These are phyloP conservation scores for Penicillium sp. DNA, from an alignment of 2,329 filamentous ascomycete species.

Conservation along the genomic window DNA sequence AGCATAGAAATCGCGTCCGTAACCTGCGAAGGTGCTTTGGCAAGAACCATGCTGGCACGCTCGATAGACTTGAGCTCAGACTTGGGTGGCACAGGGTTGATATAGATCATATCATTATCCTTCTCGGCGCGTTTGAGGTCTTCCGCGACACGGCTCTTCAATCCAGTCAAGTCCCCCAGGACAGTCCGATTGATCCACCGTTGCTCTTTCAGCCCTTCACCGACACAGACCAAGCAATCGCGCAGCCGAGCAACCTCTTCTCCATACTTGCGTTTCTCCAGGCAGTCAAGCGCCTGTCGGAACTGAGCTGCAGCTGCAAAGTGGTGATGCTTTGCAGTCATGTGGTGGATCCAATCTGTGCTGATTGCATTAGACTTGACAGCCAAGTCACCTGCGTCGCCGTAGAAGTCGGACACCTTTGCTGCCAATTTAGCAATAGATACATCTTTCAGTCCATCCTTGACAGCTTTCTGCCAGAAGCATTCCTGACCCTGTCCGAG, in stretches of 20 bases:
- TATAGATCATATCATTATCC: conserved; percentile 94
- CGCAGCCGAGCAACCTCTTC: conserved; percentile 86
- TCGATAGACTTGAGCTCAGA: conserved; percentile 82
- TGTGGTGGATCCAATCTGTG: conserved; percentile 96
- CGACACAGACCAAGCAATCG: conserved; percentile 78
- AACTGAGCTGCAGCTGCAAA: conserved; percentile 96
- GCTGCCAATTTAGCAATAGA: conserved; percentile 89
- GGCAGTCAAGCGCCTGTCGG: conserved; percentile 79
- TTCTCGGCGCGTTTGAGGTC: conserved; percentile 90
- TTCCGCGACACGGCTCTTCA: conserved; percentile 80
- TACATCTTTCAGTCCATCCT: conserved; percentile 87
- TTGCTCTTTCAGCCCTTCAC: conserved; percentile 80
- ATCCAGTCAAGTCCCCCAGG: conserved; percentile 72
- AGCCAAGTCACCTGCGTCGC: conserved; percentile 75
- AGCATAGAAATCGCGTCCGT: conserved; percentile 75
- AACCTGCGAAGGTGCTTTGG: conserved; percentile 77
- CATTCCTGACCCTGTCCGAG: conserved; percentile 95
- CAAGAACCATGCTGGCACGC: conserved; percentile 80
- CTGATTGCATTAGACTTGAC: conserved; percentile 86
- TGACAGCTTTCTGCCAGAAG: conserved; percentile 96
- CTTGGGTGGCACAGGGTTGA: conserved; percentile 80
- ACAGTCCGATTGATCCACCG: conserved; percentile 80
- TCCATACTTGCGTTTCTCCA: conserved; percentile 92
- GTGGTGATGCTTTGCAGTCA: conserved; percentile 94
- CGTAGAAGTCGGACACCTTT: conserved; percentile 88